Evolutionary conservation across 352 stramenopile genomes (phyloP).

Genomic region (Pseudoperonospora humuli): DNA sequence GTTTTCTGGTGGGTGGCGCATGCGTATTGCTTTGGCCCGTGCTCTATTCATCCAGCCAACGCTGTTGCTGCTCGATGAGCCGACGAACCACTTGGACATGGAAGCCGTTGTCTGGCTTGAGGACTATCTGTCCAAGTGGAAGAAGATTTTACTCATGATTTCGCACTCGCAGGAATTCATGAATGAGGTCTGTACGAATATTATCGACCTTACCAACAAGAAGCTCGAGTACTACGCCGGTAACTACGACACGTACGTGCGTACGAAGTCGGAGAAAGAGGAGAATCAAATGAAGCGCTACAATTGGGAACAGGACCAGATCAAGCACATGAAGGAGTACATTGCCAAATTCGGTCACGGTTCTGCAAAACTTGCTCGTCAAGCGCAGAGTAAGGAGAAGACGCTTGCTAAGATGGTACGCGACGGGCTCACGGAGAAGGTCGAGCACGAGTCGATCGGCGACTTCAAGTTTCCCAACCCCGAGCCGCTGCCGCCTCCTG

Average conservation of each 20-base stretch:
- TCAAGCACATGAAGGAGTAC: conserved; percentile 99
- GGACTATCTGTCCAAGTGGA: conserved; percentile 95
- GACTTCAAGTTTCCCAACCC: conserved; percentile 97
- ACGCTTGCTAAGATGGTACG: conserved; percentile 98
- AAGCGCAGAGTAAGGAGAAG: conserved; percentile 97
- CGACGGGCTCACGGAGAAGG: conserved; percentile 92
- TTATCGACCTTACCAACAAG: conserved; percentile 91
- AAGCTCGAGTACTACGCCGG: conserved; percentile 97
- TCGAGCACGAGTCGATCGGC: conserved; percentile 73
- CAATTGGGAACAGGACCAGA: conserved; percentile 96
- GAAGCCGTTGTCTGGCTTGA: conserved; percentile 98
- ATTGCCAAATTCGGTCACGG: conserved; percentile 98
- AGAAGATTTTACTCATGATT: conserved; percentile 96
- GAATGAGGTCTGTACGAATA: conserved; percentile 98
- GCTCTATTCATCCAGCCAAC: conserved; percentile 96
- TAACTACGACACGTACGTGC: conserved; percentile 98
- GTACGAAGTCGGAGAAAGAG: conserved; percentile 94
- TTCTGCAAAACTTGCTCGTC: conserved; percentile 94
- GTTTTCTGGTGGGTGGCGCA: conserved; percentile 94
- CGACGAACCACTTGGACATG: conserved; percentile 96
- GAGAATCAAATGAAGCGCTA: conserved; percentile 99
- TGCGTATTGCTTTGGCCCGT: conserved; percentile 93
- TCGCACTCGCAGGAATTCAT: conserved; percentile 98
- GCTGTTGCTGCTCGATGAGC: conserved; percentile 92
- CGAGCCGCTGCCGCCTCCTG: conserved; percentile 90